Evolutionary conservation across 2,329 filamentous ascomycete genomes (phyloP).

Genomic region (Aspergillus sp.): DNA sequence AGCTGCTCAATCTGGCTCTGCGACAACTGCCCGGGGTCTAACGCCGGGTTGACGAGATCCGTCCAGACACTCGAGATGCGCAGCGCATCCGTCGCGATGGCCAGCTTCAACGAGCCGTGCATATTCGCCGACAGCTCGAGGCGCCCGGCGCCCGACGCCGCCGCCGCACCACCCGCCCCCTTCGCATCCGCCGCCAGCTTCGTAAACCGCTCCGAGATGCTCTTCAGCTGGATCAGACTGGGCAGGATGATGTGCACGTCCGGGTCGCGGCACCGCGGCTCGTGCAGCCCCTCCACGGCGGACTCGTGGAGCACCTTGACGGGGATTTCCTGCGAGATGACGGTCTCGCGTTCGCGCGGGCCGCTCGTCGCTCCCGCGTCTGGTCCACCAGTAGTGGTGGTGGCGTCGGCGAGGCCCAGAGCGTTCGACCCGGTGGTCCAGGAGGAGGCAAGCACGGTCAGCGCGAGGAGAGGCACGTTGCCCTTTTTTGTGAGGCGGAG

Average conservation of each 20-base stretch:
- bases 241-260: conserved; percentile 94
- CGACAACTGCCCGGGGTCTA: conserved; percentile 75
- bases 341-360: conserved; percentile 75
- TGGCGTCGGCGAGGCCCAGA: conserved; percentile 44
- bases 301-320: conserved; percentile 82
- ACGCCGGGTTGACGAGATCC: conserved; percentile 79
- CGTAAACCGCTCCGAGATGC: conserved; percentile 92
- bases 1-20: conserved; percentile 67
- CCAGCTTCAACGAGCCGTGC: conserved; percentile 80
- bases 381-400: no score
- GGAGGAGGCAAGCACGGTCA: conserved; percentile 74
- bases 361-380: conserved; percentile 45
- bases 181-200: conserved; percentile 57
- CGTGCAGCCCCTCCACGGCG: conserved; percentile 87
- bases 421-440: conserved; percentile 53
- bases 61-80: conserved; percentile 85
- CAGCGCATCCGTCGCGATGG: conserved; percentile 78
- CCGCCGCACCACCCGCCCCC: conserved; percentile 31
- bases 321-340: conserved; percentile 95
- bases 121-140: conserved; percentile 90
- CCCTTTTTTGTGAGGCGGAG: conserved; percentile 93
- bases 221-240: conserved; percentile 82
- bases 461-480: conserved; percentile 77
- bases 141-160: conserved; percentile 51
- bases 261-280: conserved; percentile 84